These are phyloP conservation scores for Purshia tridentata DNA, from an alignment of 306 rosid genomes.

Conservation along the genomic window DNA sequence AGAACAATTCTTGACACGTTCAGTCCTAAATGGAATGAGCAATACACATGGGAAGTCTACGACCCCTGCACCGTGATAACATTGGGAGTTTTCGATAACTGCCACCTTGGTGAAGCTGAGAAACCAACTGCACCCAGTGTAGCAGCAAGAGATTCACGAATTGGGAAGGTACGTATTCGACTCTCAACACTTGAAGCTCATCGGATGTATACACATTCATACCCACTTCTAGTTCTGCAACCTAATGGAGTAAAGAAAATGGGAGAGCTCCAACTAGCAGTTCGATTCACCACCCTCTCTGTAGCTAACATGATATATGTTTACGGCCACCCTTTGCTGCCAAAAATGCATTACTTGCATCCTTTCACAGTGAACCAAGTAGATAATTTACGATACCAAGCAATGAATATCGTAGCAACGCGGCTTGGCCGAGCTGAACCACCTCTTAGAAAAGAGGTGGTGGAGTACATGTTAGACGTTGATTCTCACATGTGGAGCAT, in stretches of 20 bases:
- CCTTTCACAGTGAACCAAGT: slow-evolving; percentile 92
- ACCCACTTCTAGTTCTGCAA: slow-evolving; percentile 80
- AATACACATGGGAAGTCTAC: slow-evolving; percentile 92
- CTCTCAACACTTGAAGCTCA: slow-evolving; percentile 85
- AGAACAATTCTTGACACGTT: slow-evolving; percentile 75
- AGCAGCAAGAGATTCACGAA: slow-evolving; percentile 57
- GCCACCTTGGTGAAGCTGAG: slow-evolving; percentile 67
- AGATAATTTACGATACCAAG: slow-evolving; percentile 78
- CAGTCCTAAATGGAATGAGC: slow-evolving; percentile 93
- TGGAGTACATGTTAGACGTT: slow-evolving; percentile 91
- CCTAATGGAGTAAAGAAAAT: slow-evolving; percentile 86
- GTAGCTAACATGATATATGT: slow-evolving; percentile 64
- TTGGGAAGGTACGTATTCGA: slow-evolving; percentile 91
- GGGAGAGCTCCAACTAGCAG: slow-evolving; percentile 91
- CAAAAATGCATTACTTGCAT: slow-evolving; percentile 90
- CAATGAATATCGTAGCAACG: slow-evolving; percentile 78
- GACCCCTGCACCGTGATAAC: slow-evolving; percentile 94
- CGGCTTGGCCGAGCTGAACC: slow-evolving; percentile 93
- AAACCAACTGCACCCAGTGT: slow-evolving; percentile 36
- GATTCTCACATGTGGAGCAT: slow-evolving; percentile 97
- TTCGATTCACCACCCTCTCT: slow-evolving; percentile 82
- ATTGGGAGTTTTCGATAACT: slow-evolving; percentile 78
- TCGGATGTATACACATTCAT: slow-evolving; percentile 62
- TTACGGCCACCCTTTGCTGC: slow-evolving; percentile 84
- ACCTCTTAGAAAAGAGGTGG: slow-evolving; percentile 79